A percentile compares a stretch with the other conserved stretches of the same genome.
phyloP scores from a whole-genome alignment of 306 rosid species.

The Quercus wislizeni region DNA sequence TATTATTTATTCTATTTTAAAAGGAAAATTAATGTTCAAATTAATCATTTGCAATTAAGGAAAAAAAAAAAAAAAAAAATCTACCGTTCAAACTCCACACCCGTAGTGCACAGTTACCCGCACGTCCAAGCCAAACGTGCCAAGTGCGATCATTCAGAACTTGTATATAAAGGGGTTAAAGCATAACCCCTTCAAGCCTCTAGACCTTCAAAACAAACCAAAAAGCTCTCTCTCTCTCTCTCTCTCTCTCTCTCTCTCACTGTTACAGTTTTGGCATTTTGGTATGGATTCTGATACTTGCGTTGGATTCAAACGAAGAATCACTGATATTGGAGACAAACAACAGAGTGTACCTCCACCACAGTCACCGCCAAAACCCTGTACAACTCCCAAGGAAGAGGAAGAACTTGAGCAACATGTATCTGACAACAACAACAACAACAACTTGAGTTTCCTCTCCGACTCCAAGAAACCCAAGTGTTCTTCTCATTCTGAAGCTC shows the following conservation, averaged over 20 bases:
- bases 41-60: no score
- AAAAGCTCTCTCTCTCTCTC: background rate
- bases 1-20: no score
- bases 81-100: no score
- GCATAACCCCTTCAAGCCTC: no score
- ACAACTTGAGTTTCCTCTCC: background rate
- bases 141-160: no score
- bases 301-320: constrained; percentile 10
- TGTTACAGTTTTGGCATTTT: background rate
- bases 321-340: constrained; percentile 1
- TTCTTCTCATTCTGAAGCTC: background rate
- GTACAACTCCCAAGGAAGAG: background rate
- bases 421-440: background rate
- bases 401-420: background rate
- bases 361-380: background rate
- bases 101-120: no score
- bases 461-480: background rate
- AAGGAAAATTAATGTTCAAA: no score
- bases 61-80: no score
- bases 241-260: constrained; percentile 3
- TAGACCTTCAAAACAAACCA: no score
- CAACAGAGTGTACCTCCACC: background rate
- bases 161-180: no score
- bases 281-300: constrained; percentile 17
- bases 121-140: no score